A percentile compares a stretch with the other conserved stretches of the same genome.
Evolutionary conservation across 805 yeast species (phyloP).

Genomic region (Hemisphaericaspora nanyangensis): DNA sequence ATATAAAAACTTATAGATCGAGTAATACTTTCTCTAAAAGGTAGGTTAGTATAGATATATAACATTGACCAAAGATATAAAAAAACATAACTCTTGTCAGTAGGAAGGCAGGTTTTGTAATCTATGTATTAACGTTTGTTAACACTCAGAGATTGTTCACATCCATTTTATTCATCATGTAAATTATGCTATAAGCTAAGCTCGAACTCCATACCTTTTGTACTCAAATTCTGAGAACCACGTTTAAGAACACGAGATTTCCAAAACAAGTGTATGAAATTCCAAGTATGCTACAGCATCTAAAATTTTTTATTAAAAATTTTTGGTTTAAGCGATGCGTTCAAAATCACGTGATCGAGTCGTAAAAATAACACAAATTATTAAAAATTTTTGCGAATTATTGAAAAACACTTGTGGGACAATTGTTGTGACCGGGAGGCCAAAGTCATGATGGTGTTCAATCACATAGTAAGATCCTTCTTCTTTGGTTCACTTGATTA

Average conservation of each 20-base stretch:
- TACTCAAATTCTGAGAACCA: neutral
- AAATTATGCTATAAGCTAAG: conserved; percentile 12
- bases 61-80: no score
- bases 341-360: neutral
- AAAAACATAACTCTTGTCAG: no score
- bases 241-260: neutral
- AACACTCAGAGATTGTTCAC: conserved; percentile 49
- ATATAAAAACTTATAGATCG: no score
- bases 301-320: neutral
- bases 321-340: neutral
- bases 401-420: no score
- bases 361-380: no score
- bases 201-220: conserved; percentile 16
- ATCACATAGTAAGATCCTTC: no score
- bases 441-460: no score
- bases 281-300: neutral
- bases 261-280: neutral
- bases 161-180: conserved; percentile 44
- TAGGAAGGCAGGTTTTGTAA: conserved; percentile 50
- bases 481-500: no score
- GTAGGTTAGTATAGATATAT: no score
- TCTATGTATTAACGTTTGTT: conserved; percentile 38
- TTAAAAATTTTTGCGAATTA: no score
- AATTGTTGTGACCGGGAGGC: no score
- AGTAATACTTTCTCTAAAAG: no score